Evolutionary conservation across 2,329 filamentous ascomycete genomes (phyloP), one percentile per base, ranked within the genome.

Genomic region (Cladobotryum protrusum): DNA sequence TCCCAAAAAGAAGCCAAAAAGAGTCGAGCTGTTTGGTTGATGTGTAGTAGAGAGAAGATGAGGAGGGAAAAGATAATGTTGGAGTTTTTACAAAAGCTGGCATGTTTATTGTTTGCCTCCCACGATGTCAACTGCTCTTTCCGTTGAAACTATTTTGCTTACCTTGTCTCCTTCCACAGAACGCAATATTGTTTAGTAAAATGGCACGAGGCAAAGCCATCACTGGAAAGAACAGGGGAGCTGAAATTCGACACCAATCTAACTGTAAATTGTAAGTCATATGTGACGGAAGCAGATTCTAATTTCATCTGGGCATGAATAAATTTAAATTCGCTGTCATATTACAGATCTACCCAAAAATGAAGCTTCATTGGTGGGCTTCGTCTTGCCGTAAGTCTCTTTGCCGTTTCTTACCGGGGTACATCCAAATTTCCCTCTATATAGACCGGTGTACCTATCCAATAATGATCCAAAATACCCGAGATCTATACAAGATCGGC

Each of bases 1-100:
- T 49, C 48, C 54, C 53, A 59, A 61, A 59, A 55, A 55, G 34
- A 48, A 45, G 47, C 47, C 54, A 58, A 56, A 57, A 50, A 47
- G 41, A 17, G 17, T 43, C 7, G 18, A 42, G 46, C 33, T 24
- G 32, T 12, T 15, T n/a, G 29, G 24, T 11, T 15, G 14, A 12
- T 37, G 35, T 19, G 42, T 19, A 9, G 14, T 33, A 8, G 34
- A 7, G 20, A 11, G 14, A 39, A 40, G 18, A 24, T 41, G 15
- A 40, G 15, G 34, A 14, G 34, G 43, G 6, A 36, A 13, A 19
- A 7, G 9, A 17, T 6, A 24, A 35, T 39, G 17, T 15, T 13
- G 17, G 18, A 29, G 6, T 8, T 29, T n/a, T 9, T 29, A 9
- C 24, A 29, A 29, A 29, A 29, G 24, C 11, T 29, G 24, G 6